Conservation (phyloP, 345 rosid genomes). For the Rhizophora mangle region DNA sequence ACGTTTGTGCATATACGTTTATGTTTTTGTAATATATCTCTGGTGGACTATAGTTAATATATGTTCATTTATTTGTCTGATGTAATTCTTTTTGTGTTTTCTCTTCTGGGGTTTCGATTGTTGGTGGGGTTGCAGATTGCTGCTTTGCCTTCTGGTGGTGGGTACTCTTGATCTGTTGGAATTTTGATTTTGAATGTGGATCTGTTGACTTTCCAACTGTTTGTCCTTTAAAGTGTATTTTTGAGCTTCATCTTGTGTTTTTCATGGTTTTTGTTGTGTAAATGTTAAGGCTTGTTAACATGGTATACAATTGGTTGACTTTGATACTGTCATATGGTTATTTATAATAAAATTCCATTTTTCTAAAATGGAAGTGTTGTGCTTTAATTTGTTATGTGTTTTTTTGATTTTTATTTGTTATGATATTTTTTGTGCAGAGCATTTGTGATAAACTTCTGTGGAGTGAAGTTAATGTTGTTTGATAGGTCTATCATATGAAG, state of each 20-base stretch:
- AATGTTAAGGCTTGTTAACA: not conserved
- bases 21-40: not conserved
- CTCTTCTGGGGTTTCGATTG: conserved; percentile 2
- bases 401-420: too few relatives aligned
- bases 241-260: not conserved
- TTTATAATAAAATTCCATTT: not conserved
- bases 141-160: conserved; percentile 76
- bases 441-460: too few relatives aligned
- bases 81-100: not conserved
- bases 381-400: too few relatives aligned
- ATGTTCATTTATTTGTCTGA: conserved; percentile 1
- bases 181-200: conserved; percentile 9
- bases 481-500: too few relatives aligned
- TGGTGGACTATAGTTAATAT: not conserved
- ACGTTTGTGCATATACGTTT: not conserved
- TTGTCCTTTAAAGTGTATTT: not conserved
- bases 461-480: too few relatives aligned
- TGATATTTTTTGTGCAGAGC: too few relatives aligned
- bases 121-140: conserved; percentile 60
- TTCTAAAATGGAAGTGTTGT: not conserved
- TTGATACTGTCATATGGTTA: not conserved
- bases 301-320: conserved; percentile 7
- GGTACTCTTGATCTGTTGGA: conserved; percentile 32
- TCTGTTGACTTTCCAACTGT: conserved; percentile 10
- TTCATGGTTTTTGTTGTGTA: not conserved